Evolutionary conservation across 495 filamentous ascomycete species (phyloP).

Genomic region (Penicillium angulare): DNA sequence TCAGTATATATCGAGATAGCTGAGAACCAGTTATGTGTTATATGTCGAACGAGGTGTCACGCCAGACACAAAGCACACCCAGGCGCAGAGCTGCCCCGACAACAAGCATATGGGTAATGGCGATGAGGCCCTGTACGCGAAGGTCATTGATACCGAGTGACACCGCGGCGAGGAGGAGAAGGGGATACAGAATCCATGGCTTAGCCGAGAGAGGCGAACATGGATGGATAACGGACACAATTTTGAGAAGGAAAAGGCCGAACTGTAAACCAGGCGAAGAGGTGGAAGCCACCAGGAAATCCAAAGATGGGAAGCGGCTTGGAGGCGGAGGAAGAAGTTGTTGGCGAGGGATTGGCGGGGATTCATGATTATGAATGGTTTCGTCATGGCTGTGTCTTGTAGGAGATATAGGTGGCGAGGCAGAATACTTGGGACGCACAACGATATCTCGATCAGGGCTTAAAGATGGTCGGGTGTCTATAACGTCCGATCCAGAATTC

Average conservation of each 20-base stretch:
- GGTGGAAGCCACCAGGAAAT: constrained; percentile 21
- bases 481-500: constrained; percentile 13
- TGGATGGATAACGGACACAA: constrained; percentile 51
- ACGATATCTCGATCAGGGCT: constrained; percentile 39
- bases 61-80: constrained; percentile 38
- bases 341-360: constrained; percentile 30
- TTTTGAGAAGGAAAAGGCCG: constrained; percentile 55
- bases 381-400: constrained; percentile 18
- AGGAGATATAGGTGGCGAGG: constrained; percentile 25
- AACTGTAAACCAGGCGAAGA: constrained; percentile 34
- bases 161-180: constrained; percentile 57
- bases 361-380: constrained; percentile 22
- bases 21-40: neutral
- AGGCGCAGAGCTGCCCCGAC: constrained; percentile 31
- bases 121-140: constrained; percentile 22
- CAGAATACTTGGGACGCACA: constrained; percentile 33
- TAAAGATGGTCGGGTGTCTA: constrained; percentile 21
- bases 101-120: constrained; percentile 31
- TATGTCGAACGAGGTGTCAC: neutral
- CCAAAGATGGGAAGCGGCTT: constrained; percentile 28
- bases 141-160: constrained; percentile 39
- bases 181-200: constrained; percentile 58
- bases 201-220: constrained; percentile 62
- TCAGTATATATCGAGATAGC: too few relatives aligned
- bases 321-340: constrained; percentile 59